Evolutionary conservation across 345 rosid genomes (phyloP).

Genomic region (Brassica rapa): DNA sequence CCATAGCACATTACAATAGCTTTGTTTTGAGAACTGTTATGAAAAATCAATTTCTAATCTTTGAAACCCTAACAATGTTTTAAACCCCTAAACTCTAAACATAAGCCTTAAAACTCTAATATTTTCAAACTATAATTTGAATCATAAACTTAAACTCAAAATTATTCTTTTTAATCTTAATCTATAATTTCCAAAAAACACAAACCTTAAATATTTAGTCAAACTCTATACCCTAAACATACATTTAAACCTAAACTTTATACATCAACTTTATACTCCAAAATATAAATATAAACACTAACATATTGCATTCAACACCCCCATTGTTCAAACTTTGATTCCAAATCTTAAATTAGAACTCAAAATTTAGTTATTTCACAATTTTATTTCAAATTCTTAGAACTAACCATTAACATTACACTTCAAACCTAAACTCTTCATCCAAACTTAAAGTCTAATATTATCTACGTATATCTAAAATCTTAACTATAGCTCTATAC

Average conservation of each 20-base stretch:
- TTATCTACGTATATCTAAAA: neutral
- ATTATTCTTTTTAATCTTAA: too few relatives aligned
- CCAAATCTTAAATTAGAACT: neutral
- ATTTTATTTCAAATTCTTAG: neutral
- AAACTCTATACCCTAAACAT: neutral
- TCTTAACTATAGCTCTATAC: neutral
- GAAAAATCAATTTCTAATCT: too few relatives aligned
- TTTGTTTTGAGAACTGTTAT: too few relatives aligned
- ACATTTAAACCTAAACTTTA: neutral
- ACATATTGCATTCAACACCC: neutral
- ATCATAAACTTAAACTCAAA: too few relatives aligned
- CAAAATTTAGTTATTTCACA: neutral
- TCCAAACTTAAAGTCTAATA: neutral
- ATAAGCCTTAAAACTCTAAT: too few relatives aligned
- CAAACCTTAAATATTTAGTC: too few relatives aligned
- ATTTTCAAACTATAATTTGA: too few relatives aligned
- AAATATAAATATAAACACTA: neutral
- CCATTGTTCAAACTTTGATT: neutral
- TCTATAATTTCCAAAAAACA: too few relatives aligned
- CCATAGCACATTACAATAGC: too few relatives aligned
- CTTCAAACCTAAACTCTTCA: neutral
- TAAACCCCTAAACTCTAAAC: too few relatives aligned
- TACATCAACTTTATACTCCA: neutral
- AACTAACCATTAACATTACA: neutral
- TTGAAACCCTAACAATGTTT: too few relatives aligned